Evolutionary conservation across 2,329 filamentous ascomycete genomes (phyloP).

Genomic region (Diaporthe batatas): DNA sequence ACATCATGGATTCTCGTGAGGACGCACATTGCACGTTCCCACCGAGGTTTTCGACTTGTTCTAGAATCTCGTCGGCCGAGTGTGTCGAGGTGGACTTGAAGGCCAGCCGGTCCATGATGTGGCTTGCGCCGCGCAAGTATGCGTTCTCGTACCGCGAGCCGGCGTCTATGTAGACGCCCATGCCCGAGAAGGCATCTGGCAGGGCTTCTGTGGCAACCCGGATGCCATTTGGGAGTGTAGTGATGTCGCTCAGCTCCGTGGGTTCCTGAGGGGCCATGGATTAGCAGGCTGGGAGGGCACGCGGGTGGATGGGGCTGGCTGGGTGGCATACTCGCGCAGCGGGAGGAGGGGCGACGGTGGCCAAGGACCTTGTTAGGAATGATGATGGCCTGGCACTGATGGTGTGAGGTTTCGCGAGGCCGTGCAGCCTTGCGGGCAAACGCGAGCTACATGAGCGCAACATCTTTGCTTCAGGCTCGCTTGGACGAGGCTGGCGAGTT

Average conservation of each 20-base stretch:
- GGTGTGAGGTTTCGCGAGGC: conserved; percentile 34
- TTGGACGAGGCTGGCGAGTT: conserved; percentile 15
- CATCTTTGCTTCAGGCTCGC: conserved; percentile 33
- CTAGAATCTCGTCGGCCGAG: conserved; percentile 86
- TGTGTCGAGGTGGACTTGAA: conserved; percentile 88
- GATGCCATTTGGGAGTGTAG: conserved; percentile 90
- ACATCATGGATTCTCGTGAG: conserved; percentile 96
- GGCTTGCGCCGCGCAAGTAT: conserved; percentile 87
- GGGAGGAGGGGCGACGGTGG: conserved; percentile 37
- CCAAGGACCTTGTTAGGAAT: conserved; percentile 39
- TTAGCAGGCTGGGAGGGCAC: conserved; percentile 14
- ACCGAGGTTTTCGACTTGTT: conserved; percentile 87
- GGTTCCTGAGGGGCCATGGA: conserved; percentile 71
- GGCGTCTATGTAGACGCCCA: conserved; percentile 95
- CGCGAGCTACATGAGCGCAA: conserved; percentile 42
- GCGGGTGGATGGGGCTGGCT: neutral
- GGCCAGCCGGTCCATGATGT: conserved; percentile 94
- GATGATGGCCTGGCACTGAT: conserved; percentile 35
- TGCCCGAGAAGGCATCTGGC: conserved; percentile 92
- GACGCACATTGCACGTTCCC: conserved; percentile 98
- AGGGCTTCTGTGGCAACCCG: conserved; percentile 95
- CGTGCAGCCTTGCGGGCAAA: conserved; percentile 38
- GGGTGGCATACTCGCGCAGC: conserved; percentile 35
- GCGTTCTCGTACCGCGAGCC: conserved; percentile 94
- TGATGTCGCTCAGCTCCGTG: conserved; percentile 87